Percentiles rank a stretch among this genome's conserved stretches.
These are phyloP conservation scores for Marasmius tenuissimus DNA, from an alignment of 1,284 basidiomycete genomes.

Conservation along the genomic window DNA sequence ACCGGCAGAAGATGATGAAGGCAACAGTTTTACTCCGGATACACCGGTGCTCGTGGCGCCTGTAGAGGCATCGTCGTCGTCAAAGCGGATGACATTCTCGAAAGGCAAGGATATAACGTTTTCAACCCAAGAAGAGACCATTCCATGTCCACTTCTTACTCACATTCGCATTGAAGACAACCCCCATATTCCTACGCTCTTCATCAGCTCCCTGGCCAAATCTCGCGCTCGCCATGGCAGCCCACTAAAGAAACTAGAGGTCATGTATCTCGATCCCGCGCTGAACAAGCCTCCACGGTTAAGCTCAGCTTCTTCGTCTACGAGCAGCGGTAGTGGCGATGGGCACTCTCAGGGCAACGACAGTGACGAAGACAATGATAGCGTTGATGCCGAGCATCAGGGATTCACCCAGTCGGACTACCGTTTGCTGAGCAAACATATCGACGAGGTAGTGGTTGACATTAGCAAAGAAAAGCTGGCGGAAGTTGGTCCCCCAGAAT, in stretches of 20 bases:
- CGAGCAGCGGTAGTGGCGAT: background rate
- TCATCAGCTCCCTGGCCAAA: background rate
- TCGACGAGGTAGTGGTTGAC: conserved; percentile 1
- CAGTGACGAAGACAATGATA: background rate
- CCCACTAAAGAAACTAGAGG: background rate
- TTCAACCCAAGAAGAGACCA: background rate
- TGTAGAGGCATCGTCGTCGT: background rate
- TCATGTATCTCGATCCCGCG: background rate
- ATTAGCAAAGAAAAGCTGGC: background rate
- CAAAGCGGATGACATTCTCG: background rate
- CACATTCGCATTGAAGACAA: conserved; percentile 4
- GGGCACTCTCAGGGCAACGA: background rate
- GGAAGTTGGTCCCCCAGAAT: background rate
- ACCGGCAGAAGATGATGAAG: no score
- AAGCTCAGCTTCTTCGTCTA: background rate
- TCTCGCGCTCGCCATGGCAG: background rate
- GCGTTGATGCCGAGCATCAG: background rate
- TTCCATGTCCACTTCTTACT: background rate
- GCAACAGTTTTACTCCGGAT: no score
- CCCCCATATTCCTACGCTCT: background rate
- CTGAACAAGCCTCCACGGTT: background rate
- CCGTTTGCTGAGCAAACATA: background rate
- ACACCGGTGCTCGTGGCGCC: no score
- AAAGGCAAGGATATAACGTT: background rate
- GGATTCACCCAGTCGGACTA: background rate